Conservation (phyloP, 176 grass and related monocot species). For the Rhipidocladum racemiflorum region DNA sequence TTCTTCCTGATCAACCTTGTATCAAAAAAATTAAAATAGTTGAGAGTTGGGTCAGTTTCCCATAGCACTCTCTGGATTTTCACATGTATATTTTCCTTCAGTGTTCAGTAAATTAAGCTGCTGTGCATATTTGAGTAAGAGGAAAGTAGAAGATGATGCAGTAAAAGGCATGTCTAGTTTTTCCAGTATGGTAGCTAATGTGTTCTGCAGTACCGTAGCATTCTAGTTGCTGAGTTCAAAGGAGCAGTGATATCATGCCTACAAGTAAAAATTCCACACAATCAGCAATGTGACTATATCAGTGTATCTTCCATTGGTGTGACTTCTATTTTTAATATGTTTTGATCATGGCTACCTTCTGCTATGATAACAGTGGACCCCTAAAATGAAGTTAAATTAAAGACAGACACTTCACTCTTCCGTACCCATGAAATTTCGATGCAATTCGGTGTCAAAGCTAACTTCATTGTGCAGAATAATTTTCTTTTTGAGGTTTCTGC, state of each 20-base stretch:
- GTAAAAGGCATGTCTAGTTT: constrained; percentile 11
- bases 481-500: neutral
- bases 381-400: constrained; percentile 15
- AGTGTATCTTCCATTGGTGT: neutral
- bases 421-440: neutral
- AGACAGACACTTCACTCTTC: neutral
- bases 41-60: constrained; percentile 18
- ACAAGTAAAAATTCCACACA: neutral
- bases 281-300: neutral
- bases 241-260: constrained; percentile 1
- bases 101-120: constrained; percentile 20
- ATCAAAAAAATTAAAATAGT: neutral
- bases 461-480: neutral
- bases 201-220: constrained; percentile 6
- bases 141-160: constrained; percentile 12
- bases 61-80: constrained; percentile 14
- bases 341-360: neutral
- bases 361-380: neutral
- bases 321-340: neutral
- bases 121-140: constrained; percentile 35
- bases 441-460: neutral
- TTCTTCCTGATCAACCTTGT: constrained; percentile 13
- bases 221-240: constrained; percentile 11
- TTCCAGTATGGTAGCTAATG: constrained; percentile 19
- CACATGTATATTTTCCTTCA: constrained; percentile 23